Evolutionary conservation across 495 filamentous ascomycete genomes (phyloP), one percentile per base, ranked within the genome.

Genomic region (Lasiosphaeria hispida): DNA sequence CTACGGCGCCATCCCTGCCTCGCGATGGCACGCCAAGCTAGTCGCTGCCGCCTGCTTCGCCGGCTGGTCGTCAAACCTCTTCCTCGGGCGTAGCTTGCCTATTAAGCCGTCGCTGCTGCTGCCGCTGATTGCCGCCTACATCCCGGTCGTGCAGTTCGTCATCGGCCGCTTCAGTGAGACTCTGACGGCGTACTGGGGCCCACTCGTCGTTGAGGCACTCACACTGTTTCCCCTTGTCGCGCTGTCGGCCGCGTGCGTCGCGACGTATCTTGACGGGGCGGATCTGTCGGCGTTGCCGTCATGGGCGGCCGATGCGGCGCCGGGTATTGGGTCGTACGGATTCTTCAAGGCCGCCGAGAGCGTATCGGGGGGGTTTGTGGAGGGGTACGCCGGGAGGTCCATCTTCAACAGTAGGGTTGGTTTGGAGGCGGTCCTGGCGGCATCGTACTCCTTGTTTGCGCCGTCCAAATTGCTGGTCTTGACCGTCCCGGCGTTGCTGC

Each of bases 1-100:
- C 17, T 97, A 95, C 74, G 93, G 93, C 18, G 82, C 85, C 13
- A 85, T 91, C 18, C 86, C 93, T 9, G 70, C 90, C 1, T 80
- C 83, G 10, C 78, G 86, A 63, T 87, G 87, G 71, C 92, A 96
- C 69, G 68, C 76, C 51, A 80, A 83, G 63, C 78, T 88, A 15
- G 78, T 89, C 43, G 82, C 80, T 56, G 72, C 80, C 8, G 85
- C 80, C 40, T 81, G 84, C 44, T 83, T 87, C 30, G 71, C 78
- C 53, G 83, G 87, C 57, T 87, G 85, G 81, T 80, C 83, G 35
- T 68, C 62, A 67, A 86, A 83, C 69, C 65, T 82, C 59, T 60
- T 75, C 62, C 65, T 84, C 55, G 66, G 75, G 37, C 66, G 71
- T 56, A 72, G 51, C 42, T 53, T 80, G 9, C 65, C 73, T 33